Conservation (phyloP, 306 rosid genomes). For the Castanopsis chinensis region DNA sequence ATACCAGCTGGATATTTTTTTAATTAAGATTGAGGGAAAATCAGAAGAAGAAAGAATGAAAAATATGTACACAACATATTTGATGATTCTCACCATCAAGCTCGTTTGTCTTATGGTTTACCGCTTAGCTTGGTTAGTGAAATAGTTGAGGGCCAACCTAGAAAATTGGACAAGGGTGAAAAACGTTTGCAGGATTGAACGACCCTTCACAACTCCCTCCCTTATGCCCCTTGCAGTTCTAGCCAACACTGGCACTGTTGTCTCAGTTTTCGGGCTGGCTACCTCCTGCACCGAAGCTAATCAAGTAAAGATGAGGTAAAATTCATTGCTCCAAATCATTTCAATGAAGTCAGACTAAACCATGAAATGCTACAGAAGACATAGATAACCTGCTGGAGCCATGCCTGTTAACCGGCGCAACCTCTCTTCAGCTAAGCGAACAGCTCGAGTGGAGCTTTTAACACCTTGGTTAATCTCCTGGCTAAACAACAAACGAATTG, state of each 20-base stretch:
- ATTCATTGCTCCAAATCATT: conserved; percentile 29
- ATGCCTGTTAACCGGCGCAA: conserved; percentile 56
- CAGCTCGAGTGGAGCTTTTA: conserved; percentile 73
- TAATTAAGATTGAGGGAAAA: neutral
- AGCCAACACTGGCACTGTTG: conserved; percentile 54
- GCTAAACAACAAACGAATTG: conserved; percentile 37
- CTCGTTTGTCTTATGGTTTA: conserved; percentile 10
- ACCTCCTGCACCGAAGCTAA: conserved; percentile 68
- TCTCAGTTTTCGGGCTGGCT: conserved; percentile 34
- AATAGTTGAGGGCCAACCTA: conserved; percentile 51
- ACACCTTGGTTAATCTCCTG: conserved; percentile 89
- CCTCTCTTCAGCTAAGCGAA: conserved; percentile 68
- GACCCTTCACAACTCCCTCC: conserved; percentile 77
- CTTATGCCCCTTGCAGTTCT: conserved; percentile 56
- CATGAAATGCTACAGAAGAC: conserved; percentile 2
- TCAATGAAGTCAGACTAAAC: neutral
- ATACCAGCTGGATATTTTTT: neutral
- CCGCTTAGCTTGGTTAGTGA: conserved; percentile 38
- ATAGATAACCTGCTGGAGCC: conserved; percentile 66
- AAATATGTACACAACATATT: conserved; percentile 16
- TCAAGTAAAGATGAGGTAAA: conserved; percentile 53
- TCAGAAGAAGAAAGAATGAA: neutral
- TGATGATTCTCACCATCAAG: conserved; percentile 20
- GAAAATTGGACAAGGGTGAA: conserved; percentile 54
- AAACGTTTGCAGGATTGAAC: conserved; percentile 59